Base-by-base conservation (phyloP, 2,329 filamentous ascomycete genomes). In the Diaporthe sp. region DNA sequence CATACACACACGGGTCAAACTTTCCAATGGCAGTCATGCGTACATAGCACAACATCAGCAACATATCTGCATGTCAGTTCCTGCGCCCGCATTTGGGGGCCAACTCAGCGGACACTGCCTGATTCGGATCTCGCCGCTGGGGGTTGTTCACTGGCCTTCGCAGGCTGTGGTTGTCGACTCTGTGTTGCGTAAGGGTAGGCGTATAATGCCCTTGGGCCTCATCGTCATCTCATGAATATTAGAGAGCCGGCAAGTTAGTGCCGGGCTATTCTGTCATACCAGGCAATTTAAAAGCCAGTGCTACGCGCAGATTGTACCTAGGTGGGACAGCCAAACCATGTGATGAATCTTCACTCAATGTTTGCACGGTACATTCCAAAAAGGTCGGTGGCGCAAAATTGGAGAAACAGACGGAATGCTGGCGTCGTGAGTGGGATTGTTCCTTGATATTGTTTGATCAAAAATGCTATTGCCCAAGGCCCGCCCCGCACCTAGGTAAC, bases 391-490 rank as follows among this genome's bases (percentile, higher is more conserved):
- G 49, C 42, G n/a, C 31, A 70, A 22, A 53, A 6, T 2, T 39
- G 44, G 49, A 17, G 31, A 8, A 22, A 5, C 55, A 19, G 13
- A 51, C n/a, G 51, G 17, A 65, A 46, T 65, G 71, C 28, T 46
- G 60, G 58, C 60, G 58, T 65, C 31, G 17, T 28, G 42, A 8
- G 22, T 31, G 42, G n/a, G 25, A 73, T 73, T 73, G 71, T 73
- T 37, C 46, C 25, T 57, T 34, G 19, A 22, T 19, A 73, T 73
- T 73, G 71, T 73, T 57, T 61, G 34, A 42, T 22, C 60, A 73
- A 73, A 73, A 73, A 37, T 70, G 46, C 22, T 12, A 5, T 15
- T 19, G 7, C 34, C 17, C 4, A 13, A 70, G 4, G 46, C 12
- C 46, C 13, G 34, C 71, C 71, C 71, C 71, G 49, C 71, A 73